Evolutionary conservation across 495 filamentous ascomycete genomes (phyloP), one percentile per base, ranked within the genome.

Genomic region (Lophiotrema nucula): DNA sequence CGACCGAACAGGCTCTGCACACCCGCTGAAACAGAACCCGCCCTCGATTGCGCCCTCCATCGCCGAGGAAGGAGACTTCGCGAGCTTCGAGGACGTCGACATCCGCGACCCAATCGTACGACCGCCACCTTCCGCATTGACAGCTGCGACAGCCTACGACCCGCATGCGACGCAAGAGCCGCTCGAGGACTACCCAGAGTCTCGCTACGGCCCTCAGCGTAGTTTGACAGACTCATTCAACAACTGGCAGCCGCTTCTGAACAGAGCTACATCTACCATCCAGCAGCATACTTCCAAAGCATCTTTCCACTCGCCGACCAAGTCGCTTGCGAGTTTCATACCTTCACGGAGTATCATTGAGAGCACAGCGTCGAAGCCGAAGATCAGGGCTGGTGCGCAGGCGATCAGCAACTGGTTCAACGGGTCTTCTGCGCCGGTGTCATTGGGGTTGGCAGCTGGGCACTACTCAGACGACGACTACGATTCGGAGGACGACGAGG

Each of bases 121-220:
- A 44, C 56, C 58, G 28, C 63, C 63, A 6, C 63, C 63, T 47
- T 66, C 63, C 43, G 63, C 63, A 26, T 51, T 66, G 39, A 66
- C 63, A 25, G 42, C 58, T 11, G 47, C 47, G 18, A 57, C 56
- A 31, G 53, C 63, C 47, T 66, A 66, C 57, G 53, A 66, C 38
- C 63, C 58, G 13, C 57, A 66, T 28, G 11, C 3, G 2, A 13
- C n/a, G 4, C 47, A 21, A 15, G 56, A 47, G 3, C 56, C 56
- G 3, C 48, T 66, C 8, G 58, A 66, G 2, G 23, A 49, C 27
- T 62, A 62, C 49, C 16, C 56, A 1, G 16, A 50, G 18, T 8
- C 44, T 13, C 49, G 25, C 25, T 5, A 22, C 16, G 35, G 48
- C 26, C 64, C 59, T 55, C 64, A 67, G 46, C 22, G 55, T 10